Percentiles rank a stretch among this genome's conserved stretches.
Conservation (phyloP, 1,139 yeast genomes). For the Scheffersomyces insectosa region DNA sequence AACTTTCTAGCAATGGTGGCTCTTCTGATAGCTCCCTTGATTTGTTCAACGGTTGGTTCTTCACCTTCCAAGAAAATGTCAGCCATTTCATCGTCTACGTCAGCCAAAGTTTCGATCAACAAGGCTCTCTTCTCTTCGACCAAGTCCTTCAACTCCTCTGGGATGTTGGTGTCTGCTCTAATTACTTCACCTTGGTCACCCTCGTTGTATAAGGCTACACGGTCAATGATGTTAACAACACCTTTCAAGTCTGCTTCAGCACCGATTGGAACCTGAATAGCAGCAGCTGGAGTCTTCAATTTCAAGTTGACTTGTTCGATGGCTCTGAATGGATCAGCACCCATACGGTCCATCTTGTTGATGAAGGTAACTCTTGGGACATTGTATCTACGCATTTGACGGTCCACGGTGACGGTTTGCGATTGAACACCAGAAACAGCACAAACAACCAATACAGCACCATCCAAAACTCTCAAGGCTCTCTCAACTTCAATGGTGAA, state of each 20-base stretch:
- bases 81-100: constrained; percentile 96
- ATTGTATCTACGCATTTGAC: constrained; percentile 98
- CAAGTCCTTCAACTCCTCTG: constrained; percentile 44
- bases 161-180: constrained; percentile 59
- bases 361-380: constrained; percentile 95
- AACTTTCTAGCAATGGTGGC: constrained; percentile 95
- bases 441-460: constrained; percentile 97
- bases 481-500: constrained; percentile 98
- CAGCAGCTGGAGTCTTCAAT: constrained; percentile 93
- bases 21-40: constrained; percentile 86
- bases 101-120: constrained; percentile 92
- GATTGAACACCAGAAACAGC: constrained; percentile 98
- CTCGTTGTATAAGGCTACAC: constrained; percentile 85
- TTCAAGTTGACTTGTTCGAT: constrained; percentile 87
- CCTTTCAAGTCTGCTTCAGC: constrained; percentile 83
- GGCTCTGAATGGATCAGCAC: constrained; percentile 94
- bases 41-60: constrained; percentile 81
- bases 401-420: constrained; percentile 96
- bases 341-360: constrained; percentile 99
- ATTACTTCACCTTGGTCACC: constrained; percentile 89
- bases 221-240: constrained; percentile 85
- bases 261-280: constrained; percentile 97
- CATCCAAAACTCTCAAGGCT: constrained; percentile 93
- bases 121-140: constrained; percentile 54
- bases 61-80: constrained; percentile 88